Evolutionary conservation across 805 yeast genomes (phyloP).

Genomic region (Schwanniomyces sp.): DNA sequence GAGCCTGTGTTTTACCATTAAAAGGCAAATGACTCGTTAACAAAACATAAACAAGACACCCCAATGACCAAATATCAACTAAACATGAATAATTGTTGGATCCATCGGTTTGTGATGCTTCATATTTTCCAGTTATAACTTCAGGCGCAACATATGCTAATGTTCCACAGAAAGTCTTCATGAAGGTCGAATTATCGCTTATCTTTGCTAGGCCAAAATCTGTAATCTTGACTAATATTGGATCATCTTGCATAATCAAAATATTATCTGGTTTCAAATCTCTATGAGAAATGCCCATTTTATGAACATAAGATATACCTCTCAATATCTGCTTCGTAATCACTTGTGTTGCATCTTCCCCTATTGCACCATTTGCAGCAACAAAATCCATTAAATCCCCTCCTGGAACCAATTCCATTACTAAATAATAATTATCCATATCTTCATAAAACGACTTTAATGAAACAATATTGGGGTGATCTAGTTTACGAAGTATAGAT

Average conservation of each 20-base stretch:
- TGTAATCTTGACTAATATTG: constrained; percentile 87
- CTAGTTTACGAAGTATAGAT: constrained; percentile 69
- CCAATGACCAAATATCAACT: constrained; percentile 98
- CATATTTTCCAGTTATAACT: constrained; percentile 61
- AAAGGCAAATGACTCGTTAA: constrained; percentile 93
- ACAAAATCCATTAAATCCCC: constrained; percentile 98
- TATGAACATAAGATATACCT: constrained; percentile 86
- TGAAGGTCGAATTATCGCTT: constrained; percentile 76
- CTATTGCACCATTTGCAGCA: constrained; percentile 86
- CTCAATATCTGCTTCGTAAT: constrained; percentile 80
- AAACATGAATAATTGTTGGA: constrained; percentile 66
- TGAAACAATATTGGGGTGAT: constrained; percentile 84
- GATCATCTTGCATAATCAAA: constrained; percentile 85
- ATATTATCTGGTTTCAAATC: constrained; percentile 97
- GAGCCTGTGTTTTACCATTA: constrained; percentile 88
- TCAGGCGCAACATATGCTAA: constrained; percentile 97
- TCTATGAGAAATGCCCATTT: constrained; percentile 89
- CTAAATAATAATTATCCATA: constrained; percentile 72
- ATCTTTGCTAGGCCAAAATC: constrained; percentile 97
- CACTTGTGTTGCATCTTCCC: constrained; percentile 87
- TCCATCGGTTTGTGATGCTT: constrained; percentile 25
- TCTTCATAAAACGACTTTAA: constrained; percentile 87
- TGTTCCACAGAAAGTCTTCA: constrained; percentile 98
- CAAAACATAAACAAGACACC: constrained; percentile 89
- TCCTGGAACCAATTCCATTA: constrained; percentile 95